These are phyloP conservation scores for Rhododendron simsii DNA, from an alignment of 148 eudicot species.

Conservation along the genomic window DNA sequence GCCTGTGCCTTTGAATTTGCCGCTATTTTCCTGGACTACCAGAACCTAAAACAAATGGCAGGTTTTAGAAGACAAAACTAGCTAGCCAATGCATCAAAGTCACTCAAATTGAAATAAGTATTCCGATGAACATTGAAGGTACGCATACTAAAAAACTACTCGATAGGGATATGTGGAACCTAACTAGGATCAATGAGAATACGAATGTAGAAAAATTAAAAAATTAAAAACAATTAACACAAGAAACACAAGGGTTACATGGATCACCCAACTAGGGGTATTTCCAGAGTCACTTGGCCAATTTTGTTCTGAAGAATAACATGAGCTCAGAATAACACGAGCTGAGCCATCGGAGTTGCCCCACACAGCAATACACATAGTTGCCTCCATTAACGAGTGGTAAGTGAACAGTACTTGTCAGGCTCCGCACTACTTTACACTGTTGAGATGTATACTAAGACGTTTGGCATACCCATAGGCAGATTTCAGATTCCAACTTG, in stretches of 20 bases:
- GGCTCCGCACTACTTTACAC: not conserved
- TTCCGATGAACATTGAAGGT: not conserved
- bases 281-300: not conserved
- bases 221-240: not conserved
- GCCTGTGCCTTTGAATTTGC: conserved; percentile 35
- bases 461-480: not conserved
- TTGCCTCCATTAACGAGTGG: not conserved
- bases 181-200: not conserved
- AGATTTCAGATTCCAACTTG: not conserved
- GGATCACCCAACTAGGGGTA: not conserved
- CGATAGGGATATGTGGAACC: not conserved
- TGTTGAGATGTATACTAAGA: not conserved
- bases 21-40: conserved; percentile 52
- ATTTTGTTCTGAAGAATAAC: not conserved
- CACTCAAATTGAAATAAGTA: not conserved
- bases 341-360: not conserved
- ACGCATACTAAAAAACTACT: not conserved
- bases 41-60: conserved; percentile 31
- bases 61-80: conserved; percentile 1
- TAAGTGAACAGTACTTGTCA: not conserved
- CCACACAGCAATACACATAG: not conserved
- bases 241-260: not conserved
- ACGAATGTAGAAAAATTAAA: not conserved
- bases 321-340: not conserved
- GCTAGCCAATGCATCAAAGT: not conserved